phyloP scores from a whole-genome alignment of 192 early-diverging fungal species.

The Paraglomus brasilianum region DNA sequence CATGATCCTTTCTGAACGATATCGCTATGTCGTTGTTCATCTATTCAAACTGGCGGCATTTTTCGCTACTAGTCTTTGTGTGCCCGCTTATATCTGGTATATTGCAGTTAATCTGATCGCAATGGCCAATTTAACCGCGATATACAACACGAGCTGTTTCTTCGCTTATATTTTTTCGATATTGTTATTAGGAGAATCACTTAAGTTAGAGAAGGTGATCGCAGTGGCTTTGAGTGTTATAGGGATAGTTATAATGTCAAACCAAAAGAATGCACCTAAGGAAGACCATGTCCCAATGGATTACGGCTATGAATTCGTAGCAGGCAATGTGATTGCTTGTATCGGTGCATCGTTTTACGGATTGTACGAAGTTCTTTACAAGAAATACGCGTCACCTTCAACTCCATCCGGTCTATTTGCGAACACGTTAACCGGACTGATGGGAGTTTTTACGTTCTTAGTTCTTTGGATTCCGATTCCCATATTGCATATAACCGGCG shows the following conservation, averaged over 20 bases:
- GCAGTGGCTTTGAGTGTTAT: slow-evolving; percentile 65
- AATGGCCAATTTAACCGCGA: slow-evolving; percentile 78
- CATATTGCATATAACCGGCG: slow-evolving; percentile 55
- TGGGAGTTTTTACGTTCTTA: slow-evolving; percentile 66
- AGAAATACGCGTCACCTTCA: slow-evolving; percentile 67
- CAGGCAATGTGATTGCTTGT: slow-evolving; percentile 62
- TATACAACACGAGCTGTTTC: slow-evolving; percentile 81
- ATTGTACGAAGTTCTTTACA: slow-evolving; percentile 82
- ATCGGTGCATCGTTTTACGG: slow-evolving; percentile 67
- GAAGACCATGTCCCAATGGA: slow-evolving; percentile 18
- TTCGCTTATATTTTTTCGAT: slow-evolving; percentile 83
- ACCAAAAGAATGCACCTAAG: background rate
- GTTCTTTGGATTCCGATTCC: slow-evolving; percentile 76
- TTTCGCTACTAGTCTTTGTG: slow-evolving; percentile 60
- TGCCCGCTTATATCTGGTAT: slow-evolving; percentile 80
- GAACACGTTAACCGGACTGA: slow-evolving; percentile 66
- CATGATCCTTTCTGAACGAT: slow-evolving; percentile 6
- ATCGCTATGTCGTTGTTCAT: slow-evolving; percentile 18
- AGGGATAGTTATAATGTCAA: slow-evolving; percentile 68
- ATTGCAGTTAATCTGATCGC: slow-evolving; percentile 66
- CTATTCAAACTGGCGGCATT: slow-evolving; percentile 35
- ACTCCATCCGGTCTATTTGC: slow-evolving; percentile 67
- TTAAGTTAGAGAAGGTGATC: slow-evolving; percentile 57
- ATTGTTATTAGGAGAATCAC: slow-evolving; percentile 62
- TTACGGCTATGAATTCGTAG: background rate